Conservation (phyloP, 2,329 filamentous ascomycete genomes). For the Microsporum ferrugineum region DNA sequence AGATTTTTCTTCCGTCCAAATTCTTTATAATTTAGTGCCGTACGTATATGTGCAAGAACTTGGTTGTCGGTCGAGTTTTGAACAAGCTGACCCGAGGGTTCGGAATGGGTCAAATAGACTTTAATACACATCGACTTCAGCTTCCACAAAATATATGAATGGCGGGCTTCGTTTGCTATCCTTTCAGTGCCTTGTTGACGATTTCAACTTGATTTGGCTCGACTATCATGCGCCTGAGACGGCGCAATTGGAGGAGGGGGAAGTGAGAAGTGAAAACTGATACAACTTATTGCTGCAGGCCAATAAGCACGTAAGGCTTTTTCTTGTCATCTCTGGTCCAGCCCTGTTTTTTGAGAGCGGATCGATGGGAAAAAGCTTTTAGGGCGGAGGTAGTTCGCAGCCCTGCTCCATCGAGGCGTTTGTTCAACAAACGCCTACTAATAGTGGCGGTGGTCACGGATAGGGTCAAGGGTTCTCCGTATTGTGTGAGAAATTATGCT, state of each 20-base stretch:
- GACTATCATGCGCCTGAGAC: not conserved
- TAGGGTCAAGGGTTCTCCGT: not conserved
- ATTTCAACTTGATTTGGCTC: not conserved
- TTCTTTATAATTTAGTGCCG: not conserved
- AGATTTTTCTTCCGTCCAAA: not conserved
- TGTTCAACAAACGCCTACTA: not conserved
- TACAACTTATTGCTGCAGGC: not conserved
- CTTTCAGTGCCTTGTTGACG: not conserved
- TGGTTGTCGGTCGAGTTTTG: not conserved
- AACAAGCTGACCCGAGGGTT: constrained; percentile 1
- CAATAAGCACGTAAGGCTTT: not conserved
- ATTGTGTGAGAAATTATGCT: not conserved
- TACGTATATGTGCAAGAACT: not conserved
- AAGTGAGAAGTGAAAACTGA: not conserved
- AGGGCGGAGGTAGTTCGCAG: not conserved
- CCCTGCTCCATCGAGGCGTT: not conserved
- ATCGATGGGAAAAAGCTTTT: not conserved
- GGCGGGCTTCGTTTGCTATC: not conserved
- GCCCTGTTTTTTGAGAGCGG: not conserved
- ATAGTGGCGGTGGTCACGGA: not conserved
- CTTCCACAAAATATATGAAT: not conserved
- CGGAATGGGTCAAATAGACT: not conserved
- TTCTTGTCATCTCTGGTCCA: not conserved
- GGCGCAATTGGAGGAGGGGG: not conserved
- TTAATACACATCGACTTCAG: not conserved